Conservation (phyloP, 2,329 filamentous ascomycete species). For the Sarocladiaceae sp. region DNA sequence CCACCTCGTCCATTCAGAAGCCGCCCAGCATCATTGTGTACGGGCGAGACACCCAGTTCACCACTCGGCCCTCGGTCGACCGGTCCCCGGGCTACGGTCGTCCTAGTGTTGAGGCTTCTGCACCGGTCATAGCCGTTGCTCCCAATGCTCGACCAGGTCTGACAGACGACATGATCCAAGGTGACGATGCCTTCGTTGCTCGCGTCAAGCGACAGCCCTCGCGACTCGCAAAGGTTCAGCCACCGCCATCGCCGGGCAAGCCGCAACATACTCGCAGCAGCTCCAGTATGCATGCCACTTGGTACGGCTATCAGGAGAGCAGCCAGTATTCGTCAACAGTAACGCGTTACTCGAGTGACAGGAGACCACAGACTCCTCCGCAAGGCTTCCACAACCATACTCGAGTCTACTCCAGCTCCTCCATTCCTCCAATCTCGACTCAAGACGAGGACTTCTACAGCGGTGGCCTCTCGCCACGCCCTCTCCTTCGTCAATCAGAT, state of each 20-base stretch:
- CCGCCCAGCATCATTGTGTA: constrained; percentile 51
- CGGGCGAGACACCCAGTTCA: constrained; percentile 20
- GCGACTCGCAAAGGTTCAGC: constrained; percentile 41
- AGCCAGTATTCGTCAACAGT: constrained; percentile 23
- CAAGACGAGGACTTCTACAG: constrained; percentile 39
- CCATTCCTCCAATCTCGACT: constrained; percentile 36
- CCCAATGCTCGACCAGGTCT: constrained; percentile 57
- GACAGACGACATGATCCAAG: constrained; percentile 55
- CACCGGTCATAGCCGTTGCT: constrained; percentile 50
- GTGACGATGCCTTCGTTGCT: constrained; percentile 52
- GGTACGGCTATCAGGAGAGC: constrained; percentile 25
- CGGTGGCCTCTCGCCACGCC: constrained; percentile 43
- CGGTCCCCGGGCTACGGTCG: background rate
- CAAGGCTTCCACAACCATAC: background rate
- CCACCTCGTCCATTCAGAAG: constrained; percentile 32
- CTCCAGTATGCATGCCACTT: constrained; percentile 30
- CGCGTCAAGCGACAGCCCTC: constrained; percentile 46
- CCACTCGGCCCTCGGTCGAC: constrained; percentile 12
- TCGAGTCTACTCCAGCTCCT: constrained; percentile 32
- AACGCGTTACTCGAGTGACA: constrained; percentile 27
- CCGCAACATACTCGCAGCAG: constrained; percentile 30
- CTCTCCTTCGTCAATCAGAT: constrained; percentile 36
- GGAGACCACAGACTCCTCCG: constrained; percentile 14
- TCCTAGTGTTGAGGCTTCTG: background rate
- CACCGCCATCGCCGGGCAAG: constrained; percentile 37